These are phyloP conservation scores for Leishmania aethiopica DNA, from an alignment of 208 protist genomes.

Conservation along the genomic window DNA sequence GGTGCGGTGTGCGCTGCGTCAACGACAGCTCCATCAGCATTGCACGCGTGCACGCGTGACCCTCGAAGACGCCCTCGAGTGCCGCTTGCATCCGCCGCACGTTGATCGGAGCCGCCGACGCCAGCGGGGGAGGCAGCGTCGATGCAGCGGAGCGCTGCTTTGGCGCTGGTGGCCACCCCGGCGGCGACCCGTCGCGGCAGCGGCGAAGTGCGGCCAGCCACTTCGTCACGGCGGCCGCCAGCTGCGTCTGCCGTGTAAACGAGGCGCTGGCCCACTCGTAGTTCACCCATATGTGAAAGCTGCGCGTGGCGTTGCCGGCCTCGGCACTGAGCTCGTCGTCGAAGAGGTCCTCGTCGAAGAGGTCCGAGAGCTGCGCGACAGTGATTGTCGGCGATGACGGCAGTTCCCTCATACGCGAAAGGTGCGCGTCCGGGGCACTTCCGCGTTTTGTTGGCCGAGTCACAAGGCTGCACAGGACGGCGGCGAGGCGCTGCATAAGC, in stretches of 20 bases:
- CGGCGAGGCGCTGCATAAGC: constrained; percentile 12
- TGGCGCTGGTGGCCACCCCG: neutral
- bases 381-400: neutral
- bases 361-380: constrained; percentile 19
- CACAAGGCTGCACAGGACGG: constrained; percentile 4
- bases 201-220: constrained; percentile 26
- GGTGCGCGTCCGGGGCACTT: neutral
- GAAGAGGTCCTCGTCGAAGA: constrained; percentile 29
- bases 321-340: constrained; percentile 29
- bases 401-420: neutral
- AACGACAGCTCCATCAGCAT: constrained; percentile 35
- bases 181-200: neutral
- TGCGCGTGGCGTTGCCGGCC: constrained; percentile 59
- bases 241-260: constrained; percentile 50
- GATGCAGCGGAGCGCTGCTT: neutral
- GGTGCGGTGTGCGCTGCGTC: constrained; percentile 20
- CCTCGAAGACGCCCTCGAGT: constrained; percentile 43
- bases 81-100: constrained; percentile 20
- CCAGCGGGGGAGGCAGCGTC: neutral
- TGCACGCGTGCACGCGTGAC: constrained; percentile 21
- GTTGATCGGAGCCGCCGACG: constrained; percentile 12
- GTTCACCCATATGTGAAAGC: constrained; percentile 64
- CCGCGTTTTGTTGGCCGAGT: neutral
- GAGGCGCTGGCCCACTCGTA: constrained; percentile 72
- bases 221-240: constrained; percentile 29